Base-by-base conservation (phyloP, 140 eudicot species). In the Ambrosia hybrid region DNA sequence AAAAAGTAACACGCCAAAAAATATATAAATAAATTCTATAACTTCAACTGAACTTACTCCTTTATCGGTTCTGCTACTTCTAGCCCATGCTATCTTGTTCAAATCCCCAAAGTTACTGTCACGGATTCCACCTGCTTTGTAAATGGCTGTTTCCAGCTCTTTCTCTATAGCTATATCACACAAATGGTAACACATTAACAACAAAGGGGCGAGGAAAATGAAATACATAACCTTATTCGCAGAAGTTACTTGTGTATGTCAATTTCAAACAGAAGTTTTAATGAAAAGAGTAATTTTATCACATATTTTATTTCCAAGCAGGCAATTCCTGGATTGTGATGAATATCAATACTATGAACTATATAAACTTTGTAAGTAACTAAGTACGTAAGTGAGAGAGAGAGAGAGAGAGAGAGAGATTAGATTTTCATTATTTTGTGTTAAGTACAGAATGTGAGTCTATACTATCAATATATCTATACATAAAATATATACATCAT, bases 61-160 rank as follows among this genome's bases (percentile, higher is more conserved):
- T 84, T 93, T 93, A 73, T 93, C 98, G 5, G 98, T 93, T 51
- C 98, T 84, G 76, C 98, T 93, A 83, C 98, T 93, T 84, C 96
- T 90, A 43, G 89, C 93, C 98, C 97, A 93, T 16, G 83, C 89
- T 80, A 93, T 82, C 76, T 90, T 93, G 67, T 87, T 73, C 85
- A 93, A 83, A 79, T 87, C 79, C 82, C 98, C 98, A 49, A 75
- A 90, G 63, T 93, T 93, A 78, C 96, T 87, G 52, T 93, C 98
- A 51, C 88, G 83, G 64, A 93, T 93, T 56, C 98, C 98, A n/a
- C 98, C 97, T 60, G 93, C 98, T 71, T 86, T 85, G 68, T 77
- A 87, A 34, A 93, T 83, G 60, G 98, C 98, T 48, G 74, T 79
- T 78, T 93, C 97, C 74, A 93, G 74, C 82, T 84, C 97, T 65